Percentiles rank a stretch among this genome's conserved stretches.
These are phyloP conservation scores for Cylindrotheca closterium DNA, from an alignment of 108 stramenopile species.

Conservation along the genomic window DNA sequence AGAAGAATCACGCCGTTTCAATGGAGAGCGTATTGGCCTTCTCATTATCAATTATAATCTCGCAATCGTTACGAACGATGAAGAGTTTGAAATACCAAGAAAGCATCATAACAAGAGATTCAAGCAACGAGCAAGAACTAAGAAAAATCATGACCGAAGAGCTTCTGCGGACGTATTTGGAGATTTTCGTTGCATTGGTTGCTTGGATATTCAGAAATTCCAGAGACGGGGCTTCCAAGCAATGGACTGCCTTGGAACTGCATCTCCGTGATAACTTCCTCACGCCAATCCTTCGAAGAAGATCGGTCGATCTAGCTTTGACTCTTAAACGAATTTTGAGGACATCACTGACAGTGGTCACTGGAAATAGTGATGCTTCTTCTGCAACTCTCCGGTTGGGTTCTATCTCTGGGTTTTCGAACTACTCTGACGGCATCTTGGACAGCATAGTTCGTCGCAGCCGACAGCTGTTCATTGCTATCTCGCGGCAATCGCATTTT, in stretches of 20 bases:
- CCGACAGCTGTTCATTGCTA: slow-evolving; percentile 5
- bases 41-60: slow-evolving; percentile 5
- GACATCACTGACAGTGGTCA: slow-evolving; percentile 1
- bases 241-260: slow-evolving; percentile 14
- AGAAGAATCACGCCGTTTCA: not conserved
- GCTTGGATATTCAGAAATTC: slow-evolving; percentile 25
- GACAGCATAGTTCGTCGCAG: slow-evolving; percentile 1
- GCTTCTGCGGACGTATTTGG: slow-evolving; percentile 19
- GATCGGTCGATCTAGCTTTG: slow-evolving; percentile 11
- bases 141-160: slow-evolving; percentile 11
- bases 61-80: slow-evolving; percentile 14
- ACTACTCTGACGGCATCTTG: slow-evolving; percentile 5
- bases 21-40: slow-evolving; percentile 13
- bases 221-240: not conserved
- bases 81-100: slow-evolving; percentile 34
- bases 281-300: slow-evolving; percentile 20
- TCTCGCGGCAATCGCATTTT: not conserved
- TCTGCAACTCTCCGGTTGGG: not conserved
- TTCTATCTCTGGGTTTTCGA: slow-evolving; percentile 16
- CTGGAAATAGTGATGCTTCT: slow-evolving; percentile 2
- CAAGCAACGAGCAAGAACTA: not conserved
- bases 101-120: slow-evolving; percentile 1
- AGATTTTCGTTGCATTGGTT: slow-evolving; percentile 19
- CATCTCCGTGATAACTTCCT: slow-evolving; percentile 21
- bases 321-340: slow-evolving; percentile 20